Conservation (phyloP, 768 basidiomycete species). For the Russula virescens region DNA sequence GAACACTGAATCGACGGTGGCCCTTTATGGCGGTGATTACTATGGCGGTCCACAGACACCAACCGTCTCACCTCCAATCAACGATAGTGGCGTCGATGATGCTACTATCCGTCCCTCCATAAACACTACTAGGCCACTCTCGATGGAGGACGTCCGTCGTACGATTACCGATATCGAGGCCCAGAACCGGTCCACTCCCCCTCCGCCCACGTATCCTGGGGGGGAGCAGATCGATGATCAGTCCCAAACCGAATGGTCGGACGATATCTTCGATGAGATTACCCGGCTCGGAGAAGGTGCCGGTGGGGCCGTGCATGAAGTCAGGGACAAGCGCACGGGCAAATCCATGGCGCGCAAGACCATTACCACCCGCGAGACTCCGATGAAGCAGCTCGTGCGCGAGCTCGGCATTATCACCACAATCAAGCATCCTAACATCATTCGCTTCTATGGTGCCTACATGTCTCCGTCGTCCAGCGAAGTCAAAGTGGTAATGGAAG, state of each 20-base stretch:
- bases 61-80: conserved; percentile 18
- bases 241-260: conserved; percentile 46
- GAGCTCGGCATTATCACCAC: conserved; percentile 88
- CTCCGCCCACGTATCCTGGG: conserved; percentile 27
- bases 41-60: conserved; percentile 24
- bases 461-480: conserved; percentile 83
- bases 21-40: conserved; percentile 21
- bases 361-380: conserved; percentile 85
- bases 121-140: conserved; percentile 22
- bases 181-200: conserved; percentile 37
- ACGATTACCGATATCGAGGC: conserved; percentile 26
- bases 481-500: conserved; percentile 95
- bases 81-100: conserved; percentile 34
- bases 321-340: conserved; percentile 73
- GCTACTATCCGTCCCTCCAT: conserved; percentile 39
- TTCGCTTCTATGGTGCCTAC: conserved; percentile 89
- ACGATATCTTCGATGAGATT: conserved; percentile 70
- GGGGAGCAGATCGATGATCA: conserved; percentile 34
- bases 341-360: conserved; percentile 91
- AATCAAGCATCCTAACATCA: conserved; percentile 81
- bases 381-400: conserved; percentile 85
- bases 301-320: conserved; percentile 94
- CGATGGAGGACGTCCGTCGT: conserved; percentile 26
- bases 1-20: not conserved
- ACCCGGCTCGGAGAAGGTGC: conserved; percentile 87